These are phyloP conservation scores for Amanita rimosa DNA, from an alignment of 768 basidiomycete genomes.

Conservation along the genomic window DNA sequence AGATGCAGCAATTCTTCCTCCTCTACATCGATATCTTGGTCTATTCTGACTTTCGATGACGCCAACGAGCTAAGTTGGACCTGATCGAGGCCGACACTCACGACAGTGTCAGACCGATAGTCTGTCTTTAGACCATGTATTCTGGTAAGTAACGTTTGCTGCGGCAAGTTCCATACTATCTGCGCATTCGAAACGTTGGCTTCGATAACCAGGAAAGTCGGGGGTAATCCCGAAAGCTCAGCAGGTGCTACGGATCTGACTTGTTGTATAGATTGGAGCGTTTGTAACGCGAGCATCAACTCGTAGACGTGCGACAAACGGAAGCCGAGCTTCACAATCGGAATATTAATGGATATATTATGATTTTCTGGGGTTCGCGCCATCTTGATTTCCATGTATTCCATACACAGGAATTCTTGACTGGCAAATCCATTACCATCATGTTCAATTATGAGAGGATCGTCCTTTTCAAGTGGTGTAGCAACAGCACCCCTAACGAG, in stretches of 20 bases:
- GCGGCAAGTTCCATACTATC: conserved; percentile 34
- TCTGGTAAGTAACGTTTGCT: conserved; percentile 30
- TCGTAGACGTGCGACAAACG: conserved; percentile 64
- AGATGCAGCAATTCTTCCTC: conserved; percentile 69
- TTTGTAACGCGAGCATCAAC: conserved; percentile 38
- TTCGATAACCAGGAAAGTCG: conserved; percentile 6
- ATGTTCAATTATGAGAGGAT: conserved; percentile 44
- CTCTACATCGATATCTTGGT: conserved; percentile 19
- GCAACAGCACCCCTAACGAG: conserved; percentile 52
- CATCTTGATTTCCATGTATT: conserved; percentile 8
- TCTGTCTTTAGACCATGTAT: conserved; percentile 21
- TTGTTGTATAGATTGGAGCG: conserved; percentile 3
- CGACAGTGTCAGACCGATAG: conserved; percentile 14
- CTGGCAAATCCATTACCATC: conserved; percentile 32
- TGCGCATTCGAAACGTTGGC: conserved; percentile 32
- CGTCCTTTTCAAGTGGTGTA: conserved; percentile 57
- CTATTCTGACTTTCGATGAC: conserved; percentile 22
- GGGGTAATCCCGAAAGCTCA: conserved; percentile 9
- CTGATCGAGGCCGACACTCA: conserved; percentile 27
- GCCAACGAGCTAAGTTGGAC: conserved; percentile 50
- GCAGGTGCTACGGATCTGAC: conserved; percentile 9
- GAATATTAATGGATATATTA: conserved; percentile 34
- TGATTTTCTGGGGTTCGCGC: conserved; percentile 24
- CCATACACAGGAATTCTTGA: conserved; percentile 35
- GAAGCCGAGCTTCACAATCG: conserved; percentile 39